These are phyloP conservation scores for Arachnopeziza araneosa DNA, from an alignment of 2,329 filamentous ascomycete species.

Conservation along the genomic window DNA sequence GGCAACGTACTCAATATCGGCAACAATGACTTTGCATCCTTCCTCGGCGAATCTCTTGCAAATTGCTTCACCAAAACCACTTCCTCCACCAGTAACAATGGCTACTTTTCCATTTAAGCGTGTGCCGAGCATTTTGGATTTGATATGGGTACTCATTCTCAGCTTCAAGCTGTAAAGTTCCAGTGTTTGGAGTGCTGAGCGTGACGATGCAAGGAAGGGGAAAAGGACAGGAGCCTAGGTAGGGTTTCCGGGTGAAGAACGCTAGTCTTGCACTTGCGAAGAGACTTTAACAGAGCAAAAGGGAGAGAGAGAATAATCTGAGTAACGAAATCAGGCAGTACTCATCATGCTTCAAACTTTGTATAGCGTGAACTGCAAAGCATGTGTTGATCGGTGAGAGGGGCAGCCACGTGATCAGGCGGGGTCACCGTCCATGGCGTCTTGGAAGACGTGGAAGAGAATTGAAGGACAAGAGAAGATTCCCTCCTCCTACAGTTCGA, in stretches of 20 bases:
- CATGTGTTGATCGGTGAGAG: conserved; percentile 1
- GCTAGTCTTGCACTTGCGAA: too few species aligned
- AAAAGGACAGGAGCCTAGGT: too few species aligned
- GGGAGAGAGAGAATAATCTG: too few species aligned
- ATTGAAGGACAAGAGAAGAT: too few species aligned
- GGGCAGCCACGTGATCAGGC: conserved; percentile 6
- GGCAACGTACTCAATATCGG: conserved; percentile 46
- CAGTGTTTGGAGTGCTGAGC: not conserved
- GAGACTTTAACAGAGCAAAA: too few species aligned
- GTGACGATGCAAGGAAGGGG: too few species aligned
- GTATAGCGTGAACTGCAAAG: not conserved
- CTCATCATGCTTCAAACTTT: not conserved
- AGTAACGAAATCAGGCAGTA: not conserved
- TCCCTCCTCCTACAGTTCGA: too few species aligned
- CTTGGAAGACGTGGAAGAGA: too few species aligned
- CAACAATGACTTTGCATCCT: conserved; percentile 56
- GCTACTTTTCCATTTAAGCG: conserved; percentile 49
- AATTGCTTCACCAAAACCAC: conserved; percentile 60
- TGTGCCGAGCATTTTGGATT: conserved; percentile 18
- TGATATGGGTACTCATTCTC: not conserved
- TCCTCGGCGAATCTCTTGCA: conserved; percentile 53
- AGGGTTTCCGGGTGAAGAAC: too few species aligned
- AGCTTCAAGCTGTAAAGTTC: not conserved
- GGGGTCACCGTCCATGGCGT: not conserved
- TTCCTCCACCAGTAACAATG: conserved; percentile 54